Base-by-base conservation (phyloP, 257 asterid species). In the Nicotiana otophora region DNA sequence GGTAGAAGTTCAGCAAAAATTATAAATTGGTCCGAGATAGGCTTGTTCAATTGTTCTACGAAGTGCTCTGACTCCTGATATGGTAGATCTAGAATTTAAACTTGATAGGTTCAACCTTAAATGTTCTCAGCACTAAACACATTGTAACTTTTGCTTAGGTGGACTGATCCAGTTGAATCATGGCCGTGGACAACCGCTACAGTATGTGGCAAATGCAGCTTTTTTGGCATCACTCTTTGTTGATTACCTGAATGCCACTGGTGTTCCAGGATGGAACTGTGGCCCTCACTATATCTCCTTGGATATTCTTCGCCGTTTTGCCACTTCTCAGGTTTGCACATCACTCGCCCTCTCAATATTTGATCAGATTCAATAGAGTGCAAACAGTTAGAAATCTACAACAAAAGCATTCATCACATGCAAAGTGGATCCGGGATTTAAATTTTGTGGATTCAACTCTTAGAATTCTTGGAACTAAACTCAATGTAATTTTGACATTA, bases 171-270 rank as follows among this genome's bases (percentile, higher is more conserved):
- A 91, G 83, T 54, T 95, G 84, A 90, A 87, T 64, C 92, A 87
- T 72, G 96, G 94, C 68, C 78, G 55, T 19, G 89, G 90, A 20
- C 97, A 94, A 58, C 84, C 92, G 69, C 78, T 95, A 84, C 98
- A 95, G 65, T 94, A 94, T 81, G 95, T 87, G 26, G 93, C 87
- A 16, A 95, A 95, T 83, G 99, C 98, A 17, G 98, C 97, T 8
- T 95, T 95, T 82, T 74, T 95, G 86, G 93, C 97, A 9, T 87
- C 97, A n/a, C 53, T 95, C n/a, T 95, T 89, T 78, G 95, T 91
- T 10, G 99, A 95, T 84, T 95, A 94, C 81, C 36, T 95, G 91
- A 88, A 92, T 67, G 91, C 90, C 10, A 90, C 88, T 7, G 93
- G 85, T 10, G 88, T 90, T 81, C 99, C 99, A 0, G 97, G 98